Evolutionary conservation across 441 rosid species (phyloP).

Genomic region (Capsella rubella): DNA sequence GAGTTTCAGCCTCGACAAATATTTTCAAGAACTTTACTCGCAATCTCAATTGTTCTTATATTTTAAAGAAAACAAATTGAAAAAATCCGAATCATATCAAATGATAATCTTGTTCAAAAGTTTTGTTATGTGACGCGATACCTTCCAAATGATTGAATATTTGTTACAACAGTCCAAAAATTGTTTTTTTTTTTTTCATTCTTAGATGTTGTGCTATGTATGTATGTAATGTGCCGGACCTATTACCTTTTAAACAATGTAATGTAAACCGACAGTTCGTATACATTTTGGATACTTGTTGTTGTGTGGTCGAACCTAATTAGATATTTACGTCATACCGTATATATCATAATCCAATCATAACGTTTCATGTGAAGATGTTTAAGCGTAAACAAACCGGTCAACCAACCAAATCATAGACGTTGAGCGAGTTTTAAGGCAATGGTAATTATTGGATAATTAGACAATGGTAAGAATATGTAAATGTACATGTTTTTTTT

Average conservation of each 20-base stretch:
- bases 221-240: not conserved
- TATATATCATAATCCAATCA: not conserved
- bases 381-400: constrained; percentile 17
- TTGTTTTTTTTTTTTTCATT: not conserved
- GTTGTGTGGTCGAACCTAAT: constrained; percentile 10
- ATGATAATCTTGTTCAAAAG: not conserved
- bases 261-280: constrained; percentile 26
- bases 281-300: constrained; percentile 7
- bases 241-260: not conserved
- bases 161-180: not conserved
- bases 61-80: not conserved
- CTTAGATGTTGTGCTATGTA: not conserved
- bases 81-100: too few species aligned
- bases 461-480: not conserved
- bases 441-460: not conserved
- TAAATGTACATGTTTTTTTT: not conserved
- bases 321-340: not conserved
- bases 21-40: constrained; percentile 12
- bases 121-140: not conserved
- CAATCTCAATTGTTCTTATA: not conserved
- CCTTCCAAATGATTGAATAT: not conserved
- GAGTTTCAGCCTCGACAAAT: not conserved
- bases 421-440: constrained; percentile 7
- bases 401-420: constrained; percentile 18
- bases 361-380: constrained; percentile 12